Evolutionary conservation across 1,284 basidiomycete genomes (phyloP), one percentile per base, ranked within the genome.

Genomic region (Tilletiaria anomala): DNA sequence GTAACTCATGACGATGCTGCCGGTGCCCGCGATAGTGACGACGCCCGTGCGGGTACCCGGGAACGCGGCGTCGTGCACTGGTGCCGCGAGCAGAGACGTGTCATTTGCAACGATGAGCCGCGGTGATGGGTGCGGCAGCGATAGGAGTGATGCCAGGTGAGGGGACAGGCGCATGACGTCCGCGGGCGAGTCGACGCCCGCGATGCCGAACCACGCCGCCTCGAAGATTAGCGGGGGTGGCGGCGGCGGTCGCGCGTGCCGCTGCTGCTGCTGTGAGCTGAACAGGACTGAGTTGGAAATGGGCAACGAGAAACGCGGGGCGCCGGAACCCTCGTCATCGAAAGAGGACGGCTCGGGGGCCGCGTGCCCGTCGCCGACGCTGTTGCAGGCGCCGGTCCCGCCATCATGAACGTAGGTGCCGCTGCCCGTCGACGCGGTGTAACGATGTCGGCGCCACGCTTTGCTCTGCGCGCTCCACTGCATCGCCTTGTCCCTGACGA

Each of bases 141-240:
- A 39, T 15, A 54, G 38, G 4, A 47, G 23, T 4, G 21, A 6
- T n/a, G 45, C 39, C 0, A 50, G 36, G 14, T 43, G 39, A 4
- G 43, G 39, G 14, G 37, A 35, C 4, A 54, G 49, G 14, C 32
- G 42, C 4, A 17, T 22, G 1, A 43, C 53, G 5, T 51, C 47
- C 2, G 4, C 19, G 3, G 43, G 40, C 2, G 31, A 38, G 21
- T 50, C 45, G n/a, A 57, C 46, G 5, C 54, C 53, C 6, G 56
- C 56, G 6, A 56, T 39, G 37, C 54, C 56, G 35, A 58, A 41
- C 56, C 56, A 58, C n/a, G 51, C 51, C 15, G 48, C 50, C 24
- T 40, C 24, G 17, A 46, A 40, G 14, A 19, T 11, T 4, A 38
- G 34, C 22, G 20, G 23, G 5, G 23, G 10, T 29, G 10, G 10